These are phyloP conservation scores for Saraca asoca DNA, from an alignment of 331 rosid genomes.

Conservation along the genomic window DNA sequence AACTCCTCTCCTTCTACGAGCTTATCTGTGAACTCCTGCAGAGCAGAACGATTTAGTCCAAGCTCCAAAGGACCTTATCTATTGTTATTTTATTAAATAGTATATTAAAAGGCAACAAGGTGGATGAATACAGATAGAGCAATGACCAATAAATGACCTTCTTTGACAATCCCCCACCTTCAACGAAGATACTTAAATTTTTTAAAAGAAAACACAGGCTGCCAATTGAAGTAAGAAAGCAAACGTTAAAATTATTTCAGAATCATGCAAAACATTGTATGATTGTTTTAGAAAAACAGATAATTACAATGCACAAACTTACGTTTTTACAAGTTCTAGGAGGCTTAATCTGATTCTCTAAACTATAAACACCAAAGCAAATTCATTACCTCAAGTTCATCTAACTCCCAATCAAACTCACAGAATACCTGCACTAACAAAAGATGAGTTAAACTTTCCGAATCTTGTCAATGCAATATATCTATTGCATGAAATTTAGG, in stretches of 20 bases:
- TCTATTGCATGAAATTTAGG: conserved; percentile 1
- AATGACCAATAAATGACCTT: conserved; percentile 9
- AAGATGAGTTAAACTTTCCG: conserved; percentile 26
- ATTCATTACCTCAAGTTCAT: conserved; percentile 74
- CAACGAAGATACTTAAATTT: not conserved
- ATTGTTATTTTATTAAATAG: not conserved
- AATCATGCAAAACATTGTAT: not conserved
- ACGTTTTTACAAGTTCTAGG: conserved; percentile 4
- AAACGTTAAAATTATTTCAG: conserved; percentile 10
- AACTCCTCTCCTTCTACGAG: conserved; percentile 74
- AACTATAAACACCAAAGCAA: conserved; percentile 15
- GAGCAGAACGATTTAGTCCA: conserved; percentile 26
- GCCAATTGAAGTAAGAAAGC: conserved; percentile 13
- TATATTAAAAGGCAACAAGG: too few species aligned
- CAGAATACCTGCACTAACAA: conserved; percentile 62
- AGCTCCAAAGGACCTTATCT: not conserved
- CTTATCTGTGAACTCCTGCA: conserved; percentile 79
- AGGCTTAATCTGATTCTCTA: conserved; percentile 23
- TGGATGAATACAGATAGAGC: conserved; percentile 1
- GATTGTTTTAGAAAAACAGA: not conserved
- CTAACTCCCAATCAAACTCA: conserved; percentile 94
- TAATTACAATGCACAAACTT: not conserved
- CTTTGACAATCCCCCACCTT: conserved; percentile 1
- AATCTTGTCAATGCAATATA: conserved; percentile 14
- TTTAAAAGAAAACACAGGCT: not conserved